Evolutionary conservation across 2,329 filamentous ascomycete species (phyloP).

Genomic region (Stenocarpella maydis): DNA sequence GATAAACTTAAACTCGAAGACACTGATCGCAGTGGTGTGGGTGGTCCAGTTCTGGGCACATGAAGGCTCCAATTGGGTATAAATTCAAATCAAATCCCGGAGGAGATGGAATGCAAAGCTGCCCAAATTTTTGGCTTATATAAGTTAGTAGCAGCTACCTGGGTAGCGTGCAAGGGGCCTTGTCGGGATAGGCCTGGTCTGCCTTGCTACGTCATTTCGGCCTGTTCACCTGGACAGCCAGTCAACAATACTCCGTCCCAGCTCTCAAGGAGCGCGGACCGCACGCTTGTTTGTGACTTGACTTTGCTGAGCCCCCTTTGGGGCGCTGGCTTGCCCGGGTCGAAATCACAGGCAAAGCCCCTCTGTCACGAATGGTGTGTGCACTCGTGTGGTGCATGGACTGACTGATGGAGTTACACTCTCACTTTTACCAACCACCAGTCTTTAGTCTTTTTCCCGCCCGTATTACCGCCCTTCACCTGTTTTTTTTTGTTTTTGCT

Average conservation of each 20-base stretch:
- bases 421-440: slow-evolving; percentile 7
- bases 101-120: no score
- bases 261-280: slow-evolving; percentile 1
- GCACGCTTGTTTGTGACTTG: no score
- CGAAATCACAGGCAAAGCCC: background rate
- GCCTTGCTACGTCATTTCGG: slow-evolving; percentile 24
- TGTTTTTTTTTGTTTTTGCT: background rate
- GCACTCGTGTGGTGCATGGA: background rate
- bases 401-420: no score
- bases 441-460: background rate
- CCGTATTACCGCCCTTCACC: background rate
- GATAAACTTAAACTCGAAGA: no score
- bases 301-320: no score
- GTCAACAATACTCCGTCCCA: slow-evolving; percentile 21
- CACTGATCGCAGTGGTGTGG: no score
- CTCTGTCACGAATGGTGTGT: slow-evolving; percentile 16
- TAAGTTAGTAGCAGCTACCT: no score
- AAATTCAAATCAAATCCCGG: no score
- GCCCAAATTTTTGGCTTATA: no score
- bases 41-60: no score
- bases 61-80: no score
- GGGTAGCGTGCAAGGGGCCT: background rate
- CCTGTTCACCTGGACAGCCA: slow-evolving; percentile 33
- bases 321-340: background rate
- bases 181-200: slow-evolving; percentile 21